A percentile compares a stretch with the other conserved stretches of the same genome.
Evolutionary conservation across 306 rosid genomes (phyloP).

Genomic region (Sophora flavescens): DNA sequence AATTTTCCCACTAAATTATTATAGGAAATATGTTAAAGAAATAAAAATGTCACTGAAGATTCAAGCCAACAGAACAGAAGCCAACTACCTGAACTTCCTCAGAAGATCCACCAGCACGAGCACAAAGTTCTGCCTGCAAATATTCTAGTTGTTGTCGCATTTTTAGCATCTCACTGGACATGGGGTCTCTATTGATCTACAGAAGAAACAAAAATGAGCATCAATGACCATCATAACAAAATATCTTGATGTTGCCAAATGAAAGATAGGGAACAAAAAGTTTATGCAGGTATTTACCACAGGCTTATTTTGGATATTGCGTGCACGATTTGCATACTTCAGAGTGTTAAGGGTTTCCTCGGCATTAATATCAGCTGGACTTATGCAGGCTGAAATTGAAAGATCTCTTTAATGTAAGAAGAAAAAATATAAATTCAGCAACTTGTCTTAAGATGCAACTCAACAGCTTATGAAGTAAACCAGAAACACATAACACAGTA

Average conservation of each 20-base stretch:
- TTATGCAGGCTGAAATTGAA: conserved; percentile 86
- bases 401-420: conserved; percentile 40
- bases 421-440: conserved; percentile 38
- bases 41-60: conserved; percentile 33
- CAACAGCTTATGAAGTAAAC: conserved; percentile 29
- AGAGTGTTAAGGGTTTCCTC: conserved; percentile 99
- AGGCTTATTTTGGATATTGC: conserved; percentile 97
- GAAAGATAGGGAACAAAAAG: conserved; percentile 4
- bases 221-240: conserved; percentile 38
- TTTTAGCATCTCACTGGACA: conserved; percentile 96
- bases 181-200: conserved; percentile 97
- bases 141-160: conserved; percentile 96
- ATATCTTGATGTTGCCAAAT: conserved; percentile 29
- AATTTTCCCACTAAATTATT: conserved; percentile 29
- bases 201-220: conserved; percentile 41
- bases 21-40: conserved; percentile 23
- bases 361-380: conserved; percentile 99
- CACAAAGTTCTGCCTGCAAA: conserved; percentile 98
- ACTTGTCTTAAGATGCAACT: conserved; percentile 31
- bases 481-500: conserved; percentile 16
- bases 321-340: conserved; percentile 99
- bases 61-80: conserved; percentile 15
- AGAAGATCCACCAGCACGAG: conserved; percentile 90
- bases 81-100: conserved; percentile 90
- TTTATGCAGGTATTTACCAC: conserved; percentile 69